These are phyloP conservation scores for Penicillium sp. DNA, from an alignment of 2,329 filamentous ascomycete species.

Conservation along the genomic window DNA sequence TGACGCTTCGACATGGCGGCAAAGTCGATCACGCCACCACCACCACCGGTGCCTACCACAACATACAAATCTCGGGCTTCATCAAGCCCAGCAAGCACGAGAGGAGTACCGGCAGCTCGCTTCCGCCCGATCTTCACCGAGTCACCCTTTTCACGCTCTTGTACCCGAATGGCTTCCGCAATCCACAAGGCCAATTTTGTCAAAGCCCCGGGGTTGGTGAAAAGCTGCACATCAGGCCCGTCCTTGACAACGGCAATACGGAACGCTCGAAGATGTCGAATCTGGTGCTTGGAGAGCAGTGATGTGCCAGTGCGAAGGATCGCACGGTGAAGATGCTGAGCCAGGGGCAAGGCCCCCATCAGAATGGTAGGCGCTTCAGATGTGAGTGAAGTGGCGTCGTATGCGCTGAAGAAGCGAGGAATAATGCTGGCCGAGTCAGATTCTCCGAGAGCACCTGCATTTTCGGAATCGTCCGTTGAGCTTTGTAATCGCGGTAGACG, in stretches of 20 bases:
- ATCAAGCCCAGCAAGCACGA: slow-evolving; percentile 87
- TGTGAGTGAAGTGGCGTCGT: slow-evolving; percentile 54
- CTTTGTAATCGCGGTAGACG: slow-evolving; percentile 24
- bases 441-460: slow-evolving; percentile 20
- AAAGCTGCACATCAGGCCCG: slow-evolving; percentile 84
- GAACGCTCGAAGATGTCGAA: slow-evolving; percentile 87
- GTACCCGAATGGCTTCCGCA: slow-evolving; percentile 84
- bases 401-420: slow-evolving; percentile 58
- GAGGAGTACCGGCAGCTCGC: slow-evolving; percentile 63
- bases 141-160: slow-evolving; percentile 79
- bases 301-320: slow-evolving; percentile 92
- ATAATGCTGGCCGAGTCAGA: slow-evolving; percentile 36
- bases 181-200: slow-evolving; percentile 95
- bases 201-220: slow-evolving; percentile 87
- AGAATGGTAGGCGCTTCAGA: slow-evolving; percentile 52
- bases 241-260: slow-evolving; percentile 96
- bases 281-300: slow-evolving; percentile 88
- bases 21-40: slow-evolving; percentile 69
- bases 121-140: slow-evolving; percentile 52
- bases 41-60: slow-evolving; percentile 88
- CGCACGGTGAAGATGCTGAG: slow-evolving; percentile 84
- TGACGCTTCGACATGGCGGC: slow-evolving; percentile 67
- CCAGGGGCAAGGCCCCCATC: slow-evolving; percentile 75
- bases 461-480: slow-evolving; percentile 19
- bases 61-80: slow-evolving; percentile 85